A percentile compares a stretch with the other conserved stretches of the same genome.
phyloP scores from a whole-genome alignment of 441 rosid species.

The Macaranga tanarius region DNA sequence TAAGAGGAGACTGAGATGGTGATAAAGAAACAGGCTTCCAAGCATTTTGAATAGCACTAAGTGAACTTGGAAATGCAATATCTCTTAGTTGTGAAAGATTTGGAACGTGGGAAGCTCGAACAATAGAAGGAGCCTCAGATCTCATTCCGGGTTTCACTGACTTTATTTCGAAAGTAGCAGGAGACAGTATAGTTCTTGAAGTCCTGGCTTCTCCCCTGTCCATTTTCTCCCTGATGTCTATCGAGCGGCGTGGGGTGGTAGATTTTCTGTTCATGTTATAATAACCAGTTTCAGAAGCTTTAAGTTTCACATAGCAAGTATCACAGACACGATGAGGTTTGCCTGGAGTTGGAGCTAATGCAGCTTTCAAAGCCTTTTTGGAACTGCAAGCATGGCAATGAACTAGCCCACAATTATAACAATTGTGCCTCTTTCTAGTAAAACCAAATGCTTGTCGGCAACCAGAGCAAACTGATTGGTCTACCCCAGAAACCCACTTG shows the following conservation, averaged over 20 bases:
- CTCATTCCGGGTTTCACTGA: slow-evolving; percentile 50
- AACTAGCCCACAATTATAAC: slow-evolving; percentile 87
- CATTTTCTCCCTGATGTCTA: slow-evolving; percentile 54
- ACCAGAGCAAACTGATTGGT: slow-evolving; percentile 85
- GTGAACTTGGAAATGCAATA: slow-evolving; percentile 66
- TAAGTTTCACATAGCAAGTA: slow-evolving; percentile 77
- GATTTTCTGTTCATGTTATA: slow-evolving; percentile 39
- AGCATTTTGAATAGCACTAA: slow-evolving; percentile 59
- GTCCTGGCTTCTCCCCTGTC: slow-evolving; percentile 44
- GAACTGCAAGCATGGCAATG: slow-evolving; percentile 97
- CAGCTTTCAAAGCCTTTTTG: slow-evolving; percentile 85
- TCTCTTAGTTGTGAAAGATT: slow-evolving; percentile 67
- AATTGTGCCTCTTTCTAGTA: slow-evolving; percentile 84
- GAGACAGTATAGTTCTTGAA: slow-evolving; percentile 57
- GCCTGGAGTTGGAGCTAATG: slow-evolving; percentile 94
- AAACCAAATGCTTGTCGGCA: slow-evolving; percentile 92
- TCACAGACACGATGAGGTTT: slow-evolving; percentile 96
- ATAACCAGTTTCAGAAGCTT: slow-evolving; percentile 62
- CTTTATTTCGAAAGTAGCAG: slow-evolving; percentile 50
- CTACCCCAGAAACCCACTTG: slow-evolving; percentile 89
- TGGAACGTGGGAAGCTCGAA: slow-evolving; percentile 80
- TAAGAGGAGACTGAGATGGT: slow-evolving; percentile 23
- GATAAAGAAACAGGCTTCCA: slow-evolving; percentile 45
- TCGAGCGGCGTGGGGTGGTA: slow-evolving; percentile 43
- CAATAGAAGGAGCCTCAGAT: slow-evolving; percentile 45